Evolutionary conservation across 192 early-diverging fungal genomes (phyloP).

Genomic region (Coemansia asiatica): DNA sequence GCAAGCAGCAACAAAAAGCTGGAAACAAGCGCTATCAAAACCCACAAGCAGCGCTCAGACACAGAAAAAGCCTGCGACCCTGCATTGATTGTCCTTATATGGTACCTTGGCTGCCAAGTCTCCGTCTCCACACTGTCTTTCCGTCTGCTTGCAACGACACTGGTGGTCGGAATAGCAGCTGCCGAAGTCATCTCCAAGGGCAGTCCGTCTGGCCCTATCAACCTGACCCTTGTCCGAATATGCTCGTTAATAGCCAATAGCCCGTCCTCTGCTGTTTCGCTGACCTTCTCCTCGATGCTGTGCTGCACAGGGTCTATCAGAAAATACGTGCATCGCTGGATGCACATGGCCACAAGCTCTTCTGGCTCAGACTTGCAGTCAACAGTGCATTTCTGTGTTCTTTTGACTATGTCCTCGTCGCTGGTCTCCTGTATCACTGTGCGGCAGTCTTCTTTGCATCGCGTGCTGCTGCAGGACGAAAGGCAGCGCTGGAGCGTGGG

Average conservation of each 20-base stretch:
- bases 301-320: slow-evolving; percentile 34
- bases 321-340: slow-evolving; percentile 47
- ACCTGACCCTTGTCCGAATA: slow-evolving; percentile 29
- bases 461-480: neutral
- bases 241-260: slow-evolving; percentile 31
- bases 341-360: slow-evolving; percentile 46
- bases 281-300: slow-evolving; percentile 9
- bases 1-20: slow-evolving; percentile 1
- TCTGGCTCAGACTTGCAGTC: slow-evolving; percentile 40
- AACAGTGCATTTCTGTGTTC: slow-evolving; percentile 43
- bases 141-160: neutral
- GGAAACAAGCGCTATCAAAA: neutral
- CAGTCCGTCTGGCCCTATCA: slow-evolving; percentile 53
- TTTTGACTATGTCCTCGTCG: slow-evolving; percentile 31
- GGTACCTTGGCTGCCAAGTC: slow-evolving; percentile 22
- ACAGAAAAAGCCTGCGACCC: neutral
- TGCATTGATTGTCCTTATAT: slow-evolving; percentile 7
- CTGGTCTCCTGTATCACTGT: neutral
- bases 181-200: slow-evolving; percentile 19
- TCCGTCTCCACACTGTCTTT: neutral
- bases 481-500: neutral
- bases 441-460: slow-evolving; percentile 18
- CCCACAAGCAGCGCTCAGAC: neutral
- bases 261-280: slow-evolving; percentile 9
- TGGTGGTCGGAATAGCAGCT: neutral